Evolutionary conservation across 768 basidiomycete genomes (phyloP).

Genomic region (Termitomyces sp.): DNA sequence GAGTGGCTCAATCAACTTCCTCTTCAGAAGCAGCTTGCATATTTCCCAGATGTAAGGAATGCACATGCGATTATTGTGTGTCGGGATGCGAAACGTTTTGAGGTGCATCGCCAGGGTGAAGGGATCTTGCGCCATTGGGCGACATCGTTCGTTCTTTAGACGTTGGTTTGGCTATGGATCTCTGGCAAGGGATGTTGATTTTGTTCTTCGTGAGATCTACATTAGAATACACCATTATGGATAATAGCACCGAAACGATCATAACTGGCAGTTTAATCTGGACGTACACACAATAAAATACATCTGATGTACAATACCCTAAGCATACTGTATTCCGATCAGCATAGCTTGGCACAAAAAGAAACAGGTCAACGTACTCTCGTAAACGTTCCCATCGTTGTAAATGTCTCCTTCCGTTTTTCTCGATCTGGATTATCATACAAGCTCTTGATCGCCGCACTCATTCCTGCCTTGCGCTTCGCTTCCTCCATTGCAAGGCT

Average conservation of each 20-base stretch:
- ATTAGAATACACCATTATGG: background rate
- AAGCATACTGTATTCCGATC: constrained; percentile 13
- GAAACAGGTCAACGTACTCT: constrained; percentile 53
- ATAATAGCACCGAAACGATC: background rate
- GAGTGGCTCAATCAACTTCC: constrained; percentile 66
- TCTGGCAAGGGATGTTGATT: background rate
- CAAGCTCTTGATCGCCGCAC: constrained; percentile 78
- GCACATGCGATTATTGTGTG: constrained; percentile 72
- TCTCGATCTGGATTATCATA: constrained; percentile 58
- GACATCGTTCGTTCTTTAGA: constrained; percentile 5
- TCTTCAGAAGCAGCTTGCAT: constrained; percentile 68
- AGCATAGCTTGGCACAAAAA: background rate
- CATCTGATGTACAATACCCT: constrained; percentile 9
- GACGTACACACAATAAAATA: constrained; percentile 5
- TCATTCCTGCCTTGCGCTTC: constrained; percentile 83
- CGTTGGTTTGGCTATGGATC: background rate
- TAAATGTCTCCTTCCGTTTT: constrained; percentile 79
- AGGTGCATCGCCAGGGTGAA: constrained; percentile 56
- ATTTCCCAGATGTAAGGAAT: constrained; percentile 56
- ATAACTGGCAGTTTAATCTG: background rate
- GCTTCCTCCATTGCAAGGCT: constrained; percentile 79
- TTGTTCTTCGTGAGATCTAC: too few relatives aligned
- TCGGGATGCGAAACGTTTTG: constrained; percentile 61
- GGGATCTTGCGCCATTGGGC: constrained; percentile 67
- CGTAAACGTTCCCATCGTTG: constrained; percentile 90